Base-by-base conservation (phyloP, 352 stramenopile genomes). In the Phytophthora tentaculata region DNA sequence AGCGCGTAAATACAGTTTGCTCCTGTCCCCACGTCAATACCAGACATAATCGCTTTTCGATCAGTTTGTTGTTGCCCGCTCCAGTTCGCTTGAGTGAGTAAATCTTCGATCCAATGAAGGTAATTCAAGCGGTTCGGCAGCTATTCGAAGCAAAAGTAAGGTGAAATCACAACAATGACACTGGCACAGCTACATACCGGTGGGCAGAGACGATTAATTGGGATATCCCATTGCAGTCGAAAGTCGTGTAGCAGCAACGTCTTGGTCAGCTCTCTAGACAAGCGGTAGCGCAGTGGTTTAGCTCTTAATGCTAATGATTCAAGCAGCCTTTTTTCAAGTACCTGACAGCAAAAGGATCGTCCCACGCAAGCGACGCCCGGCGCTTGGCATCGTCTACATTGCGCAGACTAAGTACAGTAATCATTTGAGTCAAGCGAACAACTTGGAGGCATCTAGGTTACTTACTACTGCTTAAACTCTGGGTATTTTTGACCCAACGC, bases 1-100 rank as follows among this genome's bases (percentile, higher is more conserved):
- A 99, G 68, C 29, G 97, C 84, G 76, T 99, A 99, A 55, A 99
- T 98, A 61, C 90, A 98, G 61, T 81, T 98, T 2, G 96, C 92
- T 17, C 97, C 97, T 17, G 96, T 98, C 39, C 97, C 97, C 67
- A 99, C 96, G 69, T 99, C 97, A 45, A 99, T 89, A 13, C 95
- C 97, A 32, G 58, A 71, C 13, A 95, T 76, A 23, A n/a, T 14
- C n/a, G 17, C 14, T n/a, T 71, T 50, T 7, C 43, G 29, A 49
- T 44, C 50, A 59, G 24, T 43, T 54, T 62, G 52, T 35, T 44
- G 24, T 43, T 55, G 19, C 2, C 64, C 55, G 32, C 68, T 72
- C 29, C 80, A 56, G 29, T 71, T 60, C 23, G 61, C 75, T 22
- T 86, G 67, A 12, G 84, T 57, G 17, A 99, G 73, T 55, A 98